A percentile compares a stretch with the other conserved stretches of the same genome.
Conservation (phyloP, 1,284 basidiomycete species). For the Vanrija humicola region DNA sequence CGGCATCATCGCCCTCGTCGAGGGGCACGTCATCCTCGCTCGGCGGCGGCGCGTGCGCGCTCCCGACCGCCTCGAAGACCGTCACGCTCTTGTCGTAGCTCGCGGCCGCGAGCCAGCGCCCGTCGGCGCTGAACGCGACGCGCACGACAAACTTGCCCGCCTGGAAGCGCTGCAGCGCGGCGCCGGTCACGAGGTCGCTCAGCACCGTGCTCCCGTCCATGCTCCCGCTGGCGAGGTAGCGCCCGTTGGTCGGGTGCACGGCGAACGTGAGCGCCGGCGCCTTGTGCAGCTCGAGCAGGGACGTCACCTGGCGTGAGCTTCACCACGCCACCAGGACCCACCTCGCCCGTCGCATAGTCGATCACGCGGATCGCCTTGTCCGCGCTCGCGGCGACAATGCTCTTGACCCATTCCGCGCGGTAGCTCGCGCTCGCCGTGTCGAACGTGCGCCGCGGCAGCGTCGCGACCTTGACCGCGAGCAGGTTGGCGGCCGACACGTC, state of each 20-base stretch:
- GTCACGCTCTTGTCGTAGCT: constrained; percentile 46
- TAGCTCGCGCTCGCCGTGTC: constrained; percentile 42
- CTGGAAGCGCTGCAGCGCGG: constrained; percentile 39
- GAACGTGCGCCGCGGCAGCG: constrained; percentile 35
- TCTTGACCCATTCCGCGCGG: constrained; percentile 10
- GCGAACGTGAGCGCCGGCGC: constrained; percentile 46
- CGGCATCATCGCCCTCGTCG: constrained; percentile 35
- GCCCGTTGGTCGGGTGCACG: constrained; percentile 38
- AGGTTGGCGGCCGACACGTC: constrained; percentile 40
- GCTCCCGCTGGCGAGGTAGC: constrained; percentile 42
- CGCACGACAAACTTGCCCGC: constrained; percentile 46
- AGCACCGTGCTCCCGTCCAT: constrained; percentile 48
- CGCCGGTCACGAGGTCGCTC: constrained; percentile 39
- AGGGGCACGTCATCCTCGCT: constrained; percentile 15
- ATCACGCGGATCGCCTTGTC: constrained; percentile 73
- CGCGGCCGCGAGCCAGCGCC: constrained; percentile 42
- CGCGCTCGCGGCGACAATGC: constrained; percentile 72
- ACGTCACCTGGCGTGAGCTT: constrained; percentile 26
- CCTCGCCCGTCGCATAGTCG: constrained; percentile 71
- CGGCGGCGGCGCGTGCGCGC: not conserved
- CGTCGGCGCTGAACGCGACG: constrained; percentile 38
- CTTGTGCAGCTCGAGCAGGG: constrained; percentile 38
- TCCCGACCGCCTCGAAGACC: constrained; percentile 30
- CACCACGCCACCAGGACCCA: constrained; percentile 13
- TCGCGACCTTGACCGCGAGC: constrained; percentile 26